Evolutionary conservation across 2,329 filamentous ascomycete genomes (phyloP).

Genomic region (Trichoderma sp.): DNA sequence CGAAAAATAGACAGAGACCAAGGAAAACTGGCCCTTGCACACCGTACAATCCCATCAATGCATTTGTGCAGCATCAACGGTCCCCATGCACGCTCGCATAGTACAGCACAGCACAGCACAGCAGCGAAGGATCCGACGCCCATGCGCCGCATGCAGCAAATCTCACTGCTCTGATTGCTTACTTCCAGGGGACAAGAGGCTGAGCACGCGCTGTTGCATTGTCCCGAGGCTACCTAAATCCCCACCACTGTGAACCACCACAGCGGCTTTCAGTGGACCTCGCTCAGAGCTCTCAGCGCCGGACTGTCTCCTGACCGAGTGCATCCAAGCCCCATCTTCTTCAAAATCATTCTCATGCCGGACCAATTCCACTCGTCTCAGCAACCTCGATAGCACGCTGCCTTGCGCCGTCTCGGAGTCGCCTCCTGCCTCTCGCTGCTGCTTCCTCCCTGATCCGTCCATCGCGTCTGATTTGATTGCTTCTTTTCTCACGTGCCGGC

Average conservation of each 20-base stretch:
- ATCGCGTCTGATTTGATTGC: not conserved
- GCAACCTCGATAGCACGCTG: not conserved
- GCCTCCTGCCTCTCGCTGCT: not conserved
- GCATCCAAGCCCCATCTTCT: not conserved
- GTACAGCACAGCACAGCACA: too few relatives aligned
- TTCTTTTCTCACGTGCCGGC: constrained; percentile 15
- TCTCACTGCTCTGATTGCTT: not conserved
- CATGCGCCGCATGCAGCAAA: not conserved
- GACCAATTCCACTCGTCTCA: not conserved
- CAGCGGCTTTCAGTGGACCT: constrained; percentile 8
- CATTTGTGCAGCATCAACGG: not conserved
- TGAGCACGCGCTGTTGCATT: constrained; percentile 11
- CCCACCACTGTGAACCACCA: constrained; percentile 4
- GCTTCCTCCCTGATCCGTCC: not conserved
- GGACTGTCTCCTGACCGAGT: constrained; percentile 3
- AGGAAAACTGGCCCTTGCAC: not conserved
- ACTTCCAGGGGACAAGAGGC: constrained; percentile 3
- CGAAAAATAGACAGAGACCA: not conserved
- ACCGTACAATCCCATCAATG: not conserved
- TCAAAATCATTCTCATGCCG: not conserved
- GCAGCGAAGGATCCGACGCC: not conserved
- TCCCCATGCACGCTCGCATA: not conserved
- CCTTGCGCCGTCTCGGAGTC: not conserved
- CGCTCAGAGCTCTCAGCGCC: constrained; percentile 5
- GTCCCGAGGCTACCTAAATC: constrained; percentile 17